phyloP scores from a whole-genome alignment of 2,329 filamentous ascomycete genomes.

The Ploettnerulaceae sp. region DNA sequence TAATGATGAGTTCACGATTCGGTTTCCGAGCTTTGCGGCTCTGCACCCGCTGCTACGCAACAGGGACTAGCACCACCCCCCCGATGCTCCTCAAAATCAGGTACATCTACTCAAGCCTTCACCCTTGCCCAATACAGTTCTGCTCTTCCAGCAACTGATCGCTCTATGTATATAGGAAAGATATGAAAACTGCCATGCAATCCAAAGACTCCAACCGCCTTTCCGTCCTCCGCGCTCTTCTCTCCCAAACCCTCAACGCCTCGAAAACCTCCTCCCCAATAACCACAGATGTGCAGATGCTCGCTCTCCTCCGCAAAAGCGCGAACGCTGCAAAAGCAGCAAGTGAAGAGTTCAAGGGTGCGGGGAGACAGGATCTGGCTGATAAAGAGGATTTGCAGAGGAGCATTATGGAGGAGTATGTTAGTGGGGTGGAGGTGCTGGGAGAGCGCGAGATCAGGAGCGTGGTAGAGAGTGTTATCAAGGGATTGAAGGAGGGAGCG shows the following conservation, averaged over 20 bases:
- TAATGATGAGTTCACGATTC: conserved; percentile 22
- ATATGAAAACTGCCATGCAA: conserved; percentile 63
- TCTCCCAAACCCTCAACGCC: conserved; percentile 68
- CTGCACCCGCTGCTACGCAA: conserved; percentile 29
- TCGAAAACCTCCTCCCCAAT: conserved; percentile 70
- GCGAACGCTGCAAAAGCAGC: conserved; percentile 54
- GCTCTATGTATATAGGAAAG: conserved; percentile 33
- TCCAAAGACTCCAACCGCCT: conserved; percentile 61
- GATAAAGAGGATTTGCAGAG: conserved; percentile 66
- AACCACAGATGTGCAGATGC: conserved; percentile 63
- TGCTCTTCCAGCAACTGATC: background rate
- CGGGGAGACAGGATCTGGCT: conserved; percentile 62
- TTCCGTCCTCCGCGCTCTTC: conserved; percentile 61
- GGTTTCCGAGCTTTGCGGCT: conserved; percentile 24
- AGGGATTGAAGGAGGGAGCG: conserved; percentile 42
- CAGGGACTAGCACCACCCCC: conserved; percentile 26
- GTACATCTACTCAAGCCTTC: conserved; percentile 19
- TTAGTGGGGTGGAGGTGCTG: conserved; percentile 52
- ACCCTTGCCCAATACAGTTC: background rate
- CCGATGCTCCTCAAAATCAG: conserved; percentile 36
- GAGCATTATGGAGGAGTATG: conserved; percentile 60
- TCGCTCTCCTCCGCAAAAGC: conserved; percentile 62
- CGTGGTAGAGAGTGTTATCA: conserved; percentile 48
- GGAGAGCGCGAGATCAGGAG: conserved; percentile 52
- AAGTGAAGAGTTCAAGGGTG: conserved; percentile 56